Percentiles rank a stretch among this genome's conserved stretches.
Evolutionary conservation across 352 stramenopile genomes (phyloP).

Genomic region (Stramenopiles sp.): DNA sequence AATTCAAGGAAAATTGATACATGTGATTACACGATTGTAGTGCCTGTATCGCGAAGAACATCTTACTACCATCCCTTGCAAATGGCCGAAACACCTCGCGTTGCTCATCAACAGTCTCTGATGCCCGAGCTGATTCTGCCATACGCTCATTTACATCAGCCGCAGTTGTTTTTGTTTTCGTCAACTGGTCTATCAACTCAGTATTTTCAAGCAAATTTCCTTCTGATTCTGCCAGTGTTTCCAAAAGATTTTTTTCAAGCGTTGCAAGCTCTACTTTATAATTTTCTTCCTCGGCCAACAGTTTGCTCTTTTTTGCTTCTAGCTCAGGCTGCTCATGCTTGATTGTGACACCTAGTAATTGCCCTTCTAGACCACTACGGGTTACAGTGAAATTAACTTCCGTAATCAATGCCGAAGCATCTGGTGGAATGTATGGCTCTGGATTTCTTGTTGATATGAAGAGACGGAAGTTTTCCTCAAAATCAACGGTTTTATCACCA

Average conservation of each 20-base stretch:
- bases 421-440: slow-evolving; percentile 52
- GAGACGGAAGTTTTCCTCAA: slow-evolving; percentile 78
- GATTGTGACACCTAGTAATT: slow-evolving; percentile 75
- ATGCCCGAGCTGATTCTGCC: slow-evolving; percentile 52
- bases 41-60: slow-evolving; percentile 80
- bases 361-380: slow-evolving; percentile 65
- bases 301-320: slow-evolving; percentile 67
- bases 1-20: slow-evolving; percentile 78
- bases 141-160: slow-evolving; percentile 69
- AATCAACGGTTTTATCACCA: slow-evolving; percentile 76
- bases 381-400: slow-evolving; percentile 88
- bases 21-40: slow-evolving; percentile 72
- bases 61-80: slow-evolving; percentile 51
- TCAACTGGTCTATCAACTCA: slow-evolving; percentile 74
- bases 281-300: slow-evolving; percentile 72
- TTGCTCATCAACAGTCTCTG: slow-evolving; percentile 78
- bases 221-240: slow-evolving; percentile 70
- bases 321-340: slow-evolving; percentile 78
- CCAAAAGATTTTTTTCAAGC: slow-evolving; percentile 74
- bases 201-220: slow-evolving; percentile 86
- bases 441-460: slow-evolving; percentile 72
- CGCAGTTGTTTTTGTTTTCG: slow-evolving; percentile 68
- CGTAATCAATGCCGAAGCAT: slow-evolving; percentile 63
- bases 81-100: slow-evolving; percentile 67
- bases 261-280: slow-evolving; percentile 75